Percentiles rank a stretch among this genome's conserved stretches.
Evolutionary conservation across 164 flowering plant species (phyloP).

Genomic region (Dillenia turbinata): DNA sequence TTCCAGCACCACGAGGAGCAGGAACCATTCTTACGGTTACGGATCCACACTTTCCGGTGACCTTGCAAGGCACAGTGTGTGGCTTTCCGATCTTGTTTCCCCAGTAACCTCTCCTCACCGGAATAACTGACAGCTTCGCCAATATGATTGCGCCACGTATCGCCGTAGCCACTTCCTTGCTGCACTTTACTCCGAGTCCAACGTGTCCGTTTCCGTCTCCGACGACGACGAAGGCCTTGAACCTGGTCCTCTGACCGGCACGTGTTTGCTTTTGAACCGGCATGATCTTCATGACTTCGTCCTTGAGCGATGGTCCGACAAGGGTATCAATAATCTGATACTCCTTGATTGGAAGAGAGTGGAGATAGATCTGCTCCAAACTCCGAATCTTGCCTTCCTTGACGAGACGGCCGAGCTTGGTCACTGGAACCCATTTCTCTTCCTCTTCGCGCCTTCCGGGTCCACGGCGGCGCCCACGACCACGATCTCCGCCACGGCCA

Average conservation of each 20-base stretch:
- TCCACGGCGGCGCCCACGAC: constrained; percentile 41
- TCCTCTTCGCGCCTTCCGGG: constrained; percentile 49
- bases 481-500: constrained; percentile 50
- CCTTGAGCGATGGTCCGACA: constrained; percentile 52
- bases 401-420: constrained; percentile 73
- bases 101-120: constrained; percentile 85
- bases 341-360: constrained; percentile 71
- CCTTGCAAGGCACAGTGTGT: constrained; percentile 82
- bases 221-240: constrained; percentile 86
- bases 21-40: constrained; percentile 87
- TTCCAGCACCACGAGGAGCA: constrained; percentile 81
- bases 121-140: constrained; percentile 71
- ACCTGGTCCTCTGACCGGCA: constrained; percentile 78
- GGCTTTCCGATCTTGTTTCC: constrained; percentile 89
- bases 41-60: constrained; percentile 84
- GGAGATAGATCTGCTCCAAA: constrained; percentile 72
- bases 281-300: constrained; percentile 91
- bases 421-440: constrained; percentile 77
- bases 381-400: constrained; percentile 44
- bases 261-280: constrained; percentile 89
- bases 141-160: constrained; percentile 70
- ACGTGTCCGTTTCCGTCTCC: constrained; percentile 80
- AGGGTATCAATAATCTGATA: constrained; percentile 61
- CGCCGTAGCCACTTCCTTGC: constrained; percentile 81
- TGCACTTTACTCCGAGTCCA: constrained; percentile 79